Base-by-base conservation (phyloP, 2,329 filamentous ascomycete genomes). In the Cadophora gregata region DNA sequence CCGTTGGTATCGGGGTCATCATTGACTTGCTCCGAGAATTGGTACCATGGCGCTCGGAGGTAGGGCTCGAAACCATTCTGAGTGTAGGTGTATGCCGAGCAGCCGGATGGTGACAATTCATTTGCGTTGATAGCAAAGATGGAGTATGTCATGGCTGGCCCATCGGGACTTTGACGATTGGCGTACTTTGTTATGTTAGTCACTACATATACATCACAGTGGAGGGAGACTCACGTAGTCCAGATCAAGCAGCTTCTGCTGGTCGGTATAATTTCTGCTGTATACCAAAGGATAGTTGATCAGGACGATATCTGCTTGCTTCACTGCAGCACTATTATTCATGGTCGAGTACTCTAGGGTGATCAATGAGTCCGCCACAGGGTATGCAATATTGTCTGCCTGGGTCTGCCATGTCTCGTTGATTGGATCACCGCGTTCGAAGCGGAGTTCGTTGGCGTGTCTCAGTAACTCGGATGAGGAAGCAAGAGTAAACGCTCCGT, bases 81-180 rank as follows among this genome's bases (percentile, higher is more conserved):
- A 7, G 86, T 83, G 74, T 92, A 92, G 0, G 89, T 91, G 74
- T 87, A 91, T 4, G 86, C 84, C 1, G 88, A 86, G 75, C 90
- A 92, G 2, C 90, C 90, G 2, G 88, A 89, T 1, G 84, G 85
- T 0, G 87, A 88, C 12, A 91, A 81, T 58, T 86, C 82, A 65
- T 88, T 90, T 16, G 89, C 88, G 33, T 88, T 86, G 58, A 91
- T 85, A 56, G 86, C 86, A 77, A 90, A 91, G 10, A 90, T 86
- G 10, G 87, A 87, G 76, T 90, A 92, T 1, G 90, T 92, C 90
- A 92, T 92, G 3, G 86, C 90, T 0, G 90, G 90, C 0, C 90
- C 90, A 70, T 90, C 84, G 1, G 84, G 79, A 0, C 88, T 90
- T 77, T 92, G 89, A 63, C 88, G 89, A 53, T 86, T 86, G 4